These are phyloP conservation scores for Stephania japonica DNA, from an alignment of 164 flowering plant species.

Conservation along the genomic window DNA sequence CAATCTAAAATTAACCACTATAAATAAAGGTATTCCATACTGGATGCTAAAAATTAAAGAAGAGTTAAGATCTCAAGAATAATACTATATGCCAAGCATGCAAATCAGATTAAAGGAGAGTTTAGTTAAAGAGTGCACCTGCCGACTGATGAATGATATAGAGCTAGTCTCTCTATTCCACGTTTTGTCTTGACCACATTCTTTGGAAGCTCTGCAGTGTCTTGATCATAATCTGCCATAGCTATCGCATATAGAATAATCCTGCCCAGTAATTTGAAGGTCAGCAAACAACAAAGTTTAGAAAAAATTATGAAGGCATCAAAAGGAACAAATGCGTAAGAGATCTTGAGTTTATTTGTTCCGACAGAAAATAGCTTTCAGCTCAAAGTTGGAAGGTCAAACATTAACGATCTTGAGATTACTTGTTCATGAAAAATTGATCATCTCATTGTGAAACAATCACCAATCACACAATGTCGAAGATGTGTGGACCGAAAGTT, in stretches of 20 bases:
- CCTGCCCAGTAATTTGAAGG: slow-evolving; percentile 30
- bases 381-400: neutral
- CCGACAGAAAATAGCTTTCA: neutral
- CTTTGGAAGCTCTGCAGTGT: slow-evolving; percentile 26
- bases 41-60: too few relatives aligned
- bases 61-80: neutral
- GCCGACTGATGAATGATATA: slow-evolving; percentile 71
- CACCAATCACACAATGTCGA: too few relatives aligned
- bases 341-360: too few relatives aligned
- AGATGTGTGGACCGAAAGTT: too few relatives aligned
- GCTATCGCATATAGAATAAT: slow-evolving; percentile 79
- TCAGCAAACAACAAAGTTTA: neutral
- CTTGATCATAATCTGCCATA: slow-evolving; percentile 83
- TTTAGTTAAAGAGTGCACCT: slow-evolving; percentile 35
- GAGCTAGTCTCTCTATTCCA: slow-evolving; percentile 65
- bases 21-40: neutral
- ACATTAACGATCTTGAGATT: too few relatives aligned
- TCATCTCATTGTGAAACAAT: too few relatives aligned
- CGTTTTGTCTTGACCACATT: slow-evolving; percentile 58
- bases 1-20: neutral
- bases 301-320: neutral
- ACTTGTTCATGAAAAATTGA: too few relatives aligned
- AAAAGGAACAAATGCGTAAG: neutral
- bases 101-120: neutral
- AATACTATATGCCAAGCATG: neutral